Evolutionary conservation across 805 yeast genomes (phyloP).

Genomic region (Cyberlindnera maritima): DNA sequence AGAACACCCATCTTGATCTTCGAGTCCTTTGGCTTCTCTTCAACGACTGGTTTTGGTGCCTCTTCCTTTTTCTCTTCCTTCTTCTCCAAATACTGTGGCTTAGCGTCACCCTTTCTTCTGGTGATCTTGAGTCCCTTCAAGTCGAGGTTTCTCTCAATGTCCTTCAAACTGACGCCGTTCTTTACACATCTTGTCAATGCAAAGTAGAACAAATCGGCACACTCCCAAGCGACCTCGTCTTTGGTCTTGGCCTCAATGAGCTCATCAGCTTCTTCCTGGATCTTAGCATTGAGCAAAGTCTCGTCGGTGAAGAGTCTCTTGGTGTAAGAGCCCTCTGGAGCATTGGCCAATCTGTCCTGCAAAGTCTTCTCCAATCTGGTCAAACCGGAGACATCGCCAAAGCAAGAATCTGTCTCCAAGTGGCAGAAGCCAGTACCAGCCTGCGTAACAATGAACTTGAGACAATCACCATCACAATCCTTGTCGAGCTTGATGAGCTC

Average conservation of each 20-base stretch:
- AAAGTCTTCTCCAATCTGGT: slow-evolving; percentile 66
- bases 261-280: slow-evolving; percentile 96
- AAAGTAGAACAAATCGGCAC: slow-evolving; percentile 86
- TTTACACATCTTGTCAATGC: slow-evolving; percentile 71
- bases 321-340: slow-evolving; percentile 95
- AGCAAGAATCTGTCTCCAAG: slow-evolving; percentile 76
- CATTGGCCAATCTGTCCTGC: slow-evolving; percentile 54
- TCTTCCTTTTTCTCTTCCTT: slow-evolving; percentile 21
- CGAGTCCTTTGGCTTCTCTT: slow-evolving; percentile 28
- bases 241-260: slow-evolving; percentile 74
- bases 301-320: slow-evolving; percentile 81
- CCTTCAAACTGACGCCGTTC: slow-evolving; percentile 74
- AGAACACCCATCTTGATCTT: slow-evolving; percentile 35
- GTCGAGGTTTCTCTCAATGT: slow-evolving; percentile 82
- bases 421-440: slow-evolving; percentile 92
- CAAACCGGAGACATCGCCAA: slow-evolving; percentile 69
- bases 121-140: slow-evolving; percentile 82
- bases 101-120: slow-evolving; percentile 95
- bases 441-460: slow-evolving; percentile 84
- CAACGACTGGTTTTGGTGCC: slow-evolving; percentile 18
- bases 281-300: slow-evolving; percentile 74
- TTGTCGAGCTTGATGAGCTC: slow-evolving; percentile 58
- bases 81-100: slow-evolving; percentile 61
- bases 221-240: slow-evolving; percentile 89
- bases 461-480: slow-evolving; percentile 92